Base-by-base conservation (phyloP, 176 grass and related monocot genomes). In the Raddia distichophylla region DNA sequence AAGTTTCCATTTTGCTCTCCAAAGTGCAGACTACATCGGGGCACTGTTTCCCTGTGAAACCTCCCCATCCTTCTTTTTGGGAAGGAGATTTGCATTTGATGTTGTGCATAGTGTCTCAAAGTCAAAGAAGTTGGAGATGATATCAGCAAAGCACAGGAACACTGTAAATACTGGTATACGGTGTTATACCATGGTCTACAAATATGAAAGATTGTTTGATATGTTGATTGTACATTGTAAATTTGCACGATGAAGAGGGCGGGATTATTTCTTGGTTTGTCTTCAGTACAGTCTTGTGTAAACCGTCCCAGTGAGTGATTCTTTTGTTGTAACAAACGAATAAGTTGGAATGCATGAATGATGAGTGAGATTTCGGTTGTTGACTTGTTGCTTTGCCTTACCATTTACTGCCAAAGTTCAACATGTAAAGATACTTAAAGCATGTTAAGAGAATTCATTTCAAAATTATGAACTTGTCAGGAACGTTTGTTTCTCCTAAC, bases 21-120 rank as follows among this genome's bases (percentile, higher is more conserved):
- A 67, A 44, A 54, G 32, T 62, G 46, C 35, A 75, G 57, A 70
- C 50, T 76, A 77, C 37, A 71, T 55, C 5, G 75, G 79, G 54
- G 15, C 61, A 20, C 35, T 7, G 40, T 8, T 68, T 54, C 78
- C n/a, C 8, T 18, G 18, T 69, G 27, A 27, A 40, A 32, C 32
- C 0, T 5, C 37, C 37, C 37, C 37, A 2, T 40, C 37, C 37
- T 59, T 52, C 17, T 42, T 32, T 62, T 71, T 60, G 69, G 60
- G 57, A 75, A 80, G 55, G 18, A 48, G 22, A 49, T 85, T 46
- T 58, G 17, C 49, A 57, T 87, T 10, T 62, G 63, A 62, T 70
- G 71, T 27, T 80, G 63, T 84, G 82, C 64, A 81, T 75, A 89
- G 82, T 80, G 34, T 75, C 34, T 76, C 64, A 71, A 67, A 85